Base-by-base conservation (phyloP, 2,329 filamentous ascomycete species). In the Pestalotiopsis sp. region DNA sequence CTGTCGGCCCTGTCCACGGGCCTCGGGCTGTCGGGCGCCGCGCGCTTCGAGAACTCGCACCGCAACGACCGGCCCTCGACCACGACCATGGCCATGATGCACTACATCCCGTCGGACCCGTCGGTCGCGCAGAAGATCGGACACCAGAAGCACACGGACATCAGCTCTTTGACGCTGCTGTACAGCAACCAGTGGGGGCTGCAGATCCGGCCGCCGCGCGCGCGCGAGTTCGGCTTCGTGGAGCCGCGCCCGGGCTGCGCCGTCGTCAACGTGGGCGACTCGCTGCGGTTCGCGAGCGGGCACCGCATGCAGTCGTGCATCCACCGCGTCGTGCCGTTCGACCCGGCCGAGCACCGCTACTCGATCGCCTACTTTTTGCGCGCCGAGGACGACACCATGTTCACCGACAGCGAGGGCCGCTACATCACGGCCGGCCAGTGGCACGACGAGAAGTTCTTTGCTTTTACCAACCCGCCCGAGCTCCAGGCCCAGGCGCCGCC, bases 191-290 rank as follows among this genome's bases (percentile, higher is more conserved):
- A 87, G 77, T 87, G 85, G 84, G 87, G 87, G 6, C 83, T 89
- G 38, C 87, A 90, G 77, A 82, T 89, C 70, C 84, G 84, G 3
- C 84, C 85, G 0, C 86, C 86, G 2, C 84, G 83, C 20, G 76
- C 80, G 9, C 78, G 80, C 39, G 81, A 84, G 74, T 87, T 86
- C 81, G 82, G 82, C 59, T 89, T 87, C 77, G 85, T 89, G 11
- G 83, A 79, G 68, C 87, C 87, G 65, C 83, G 82, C 73, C 75
- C 78, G 0, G 86, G 86, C 68, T 82, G 80, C 71, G 87, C 87
- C 39, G 82, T 90, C 74, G 81, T 89, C 72, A 85, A 90, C 76
- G 84, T 90, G 17, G 87, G 87, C 69, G 87, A 90, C 80, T 87
- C 85, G 31, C 81, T 90, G 71, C 84, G 86, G 58, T 89, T 89